Evolutionary conservation across 805 yeast species (phyloP), one percentile per base, ranked within the genome.

Genomic region (Kuraishia cidri): DNA sequence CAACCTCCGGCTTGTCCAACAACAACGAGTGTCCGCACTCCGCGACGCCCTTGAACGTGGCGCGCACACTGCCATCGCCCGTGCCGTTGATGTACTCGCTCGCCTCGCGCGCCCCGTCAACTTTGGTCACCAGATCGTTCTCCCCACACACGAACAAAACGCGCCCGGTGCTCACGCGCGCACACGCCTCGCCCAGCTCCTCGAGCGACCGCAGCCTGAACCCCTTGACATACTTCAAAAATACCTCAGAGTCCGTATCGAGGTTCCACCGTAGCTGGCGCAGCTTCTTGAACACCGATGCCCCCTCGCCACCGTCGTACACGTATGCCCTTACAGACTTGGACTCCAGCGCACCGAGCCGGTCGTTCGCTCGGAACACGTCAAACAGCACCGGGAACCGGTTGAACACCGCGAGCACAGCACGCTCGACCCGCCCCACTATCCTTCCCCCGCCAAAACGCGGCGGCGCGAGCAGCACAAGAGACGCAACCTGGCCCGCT

Each of bases 201-300:
- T 56, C 46, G 12, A 42, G 42, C 4, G 56, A 55, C 10, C 71
- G 64, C 14, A 64, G 56, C n/a, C 48, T 38, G 37, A 77, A 70
- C 2, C 79, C 78, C 23, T 50, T 39, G 2, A 71, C 59, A 40
- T 79, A 75, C 33, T 63, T 60, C 34, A 82, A 53, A 49, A 82
- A 67, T 2, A 72, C 58, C 6, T 42, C 39, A 0, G 86, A 66
- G 31, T 69, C 61, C 11, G 79, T 68, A 50, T 79, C 85, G 38
- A 80, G 45, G 48, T 83, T 82, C 79, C 84, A 77, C 30, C 85
- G 56, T 25, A 81, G 61, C 50, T 82, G 94, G 13, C 75, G 58
- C 28, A 66, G 47, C 32, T 72, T 66, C 30, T 65, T 64, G 43
- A 56, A 61, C 12, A 60, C 44, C 21, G 59, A 54, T 26, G 54